phyloP scores from a whole-genome alignment of 2,329 filamentous ascomycete species.

The Kalmusia sp. region DNA sequence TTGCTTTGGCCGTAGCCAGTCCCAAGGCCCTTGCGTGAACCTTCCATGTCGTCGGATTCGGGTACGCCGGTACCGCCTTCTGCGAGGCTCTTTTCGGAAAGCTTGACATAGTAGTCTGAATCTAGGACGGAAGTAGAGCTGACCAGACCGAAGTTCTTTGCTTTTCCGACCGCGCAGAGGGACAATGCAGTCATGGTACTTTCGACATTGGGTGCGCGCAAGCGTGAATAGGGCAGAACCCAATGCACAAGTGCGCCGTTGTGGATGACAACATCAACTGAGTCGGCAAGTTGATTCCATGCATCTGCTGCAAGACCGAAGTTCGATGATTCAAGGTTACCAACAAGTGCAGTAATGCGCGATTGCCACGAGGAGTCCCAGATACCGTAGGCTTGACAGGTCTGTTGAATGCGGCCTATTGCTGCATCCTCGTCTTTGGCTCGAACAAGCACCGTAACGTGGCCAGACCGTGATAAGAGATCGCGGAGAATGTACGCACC shows the following conservation, averaged over 20 bases:
- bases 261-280: conserved; percentile 75
- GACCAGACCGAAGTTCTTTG: conserved; percentile 83
- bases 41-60: conserved; percentile 80
- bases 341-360: conserved; percentile 72
- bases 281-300: conserved; percentile 70
- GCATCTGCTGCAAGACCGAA: conserved; percentile 72
- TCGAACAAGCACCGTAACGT: conserved; percentile 78
- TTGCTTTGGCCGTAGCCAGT: conserved; percentile 94
- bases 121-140: conserved; percentile 85
- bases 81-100: conserved; percentile 69
- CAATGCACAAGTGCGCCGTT: conserved; percentile 79
- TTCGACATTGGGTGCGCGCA: conserved; percentile 79
- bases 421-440: conserved; percentile 68
- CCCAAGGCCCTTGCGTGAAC: conserved; percentile 76
- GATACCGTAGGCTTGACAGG: conserved; percentile 77
- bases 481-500: conserved; percentile 82
- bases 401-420: conserved; percentile 69
- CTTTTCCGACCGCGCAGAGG: conserved; percentile 77
- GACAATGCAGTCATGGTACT: conserved; percentile 77
- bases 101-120: conserved; percentile 77
- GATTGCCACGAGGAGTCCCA: conserved; percentile 75
- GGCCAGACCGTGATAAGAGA: conserved; percentile 69
- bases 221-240: conserved; percentile 77
- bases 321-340: conserved; percentile 74
- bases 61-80: conserved; percentile 70